Percentiles rank a stretch among this genome's conserved stretches.
Conservation (phyloP, 1,284 basidiomycete genomes). For the Moniliophthora roreri region DNA sequence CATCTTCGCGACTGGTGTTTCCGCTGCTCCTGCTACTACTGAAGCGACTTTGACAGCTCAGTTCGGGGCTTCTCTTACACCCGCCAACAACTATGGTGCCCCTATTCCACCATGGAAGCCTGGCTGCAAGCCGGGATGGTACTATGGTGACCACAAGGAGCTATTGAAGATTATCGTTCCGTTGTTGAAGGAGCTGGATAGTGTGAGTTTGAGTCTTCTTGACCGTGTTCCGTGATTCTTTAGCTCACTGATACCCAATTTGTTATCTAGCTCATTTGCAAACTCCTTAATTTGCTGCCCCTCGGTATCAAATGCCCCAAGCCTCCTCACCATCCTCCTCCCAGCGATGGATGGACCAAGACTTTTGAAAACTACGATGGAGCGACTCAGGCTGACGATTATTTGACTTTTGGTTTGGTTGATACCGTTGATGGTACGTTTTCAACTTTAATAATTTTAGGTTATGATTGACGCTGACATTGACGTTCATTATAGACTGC, state of each 20-base stretch:
- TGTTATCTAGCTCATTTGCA: constrained; percentile 33
- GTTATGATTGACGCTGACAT: neutral
- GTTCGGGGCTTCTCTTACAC: constrained; percentile 26
- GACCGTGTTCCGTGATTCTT: neutral
- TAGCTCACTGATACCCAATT: neutral
- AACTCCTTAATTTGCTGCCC: constrained; percentile 31
- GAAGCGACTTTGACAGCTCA: constrained; percentile 14
- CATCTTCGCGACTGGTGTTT: constrained; percentile 7
- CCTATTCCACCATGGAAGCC: constrained; percentile 36
- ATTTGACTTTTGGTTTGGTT: constrained; percentile 43
- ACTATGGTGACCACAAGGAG: constrained; percentile 30
- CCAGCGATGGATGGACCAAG: constrained; percentile 33
- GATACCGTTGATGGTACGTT: constrained; percentile 39
- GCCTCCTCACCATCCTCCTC: constrained; percentile 22
- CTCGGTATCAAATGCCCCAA: constrained; percentile 34
- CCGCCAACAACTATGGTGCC: constrained; percentile 34
- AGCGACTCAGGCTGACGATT: constrained; percentile 41
- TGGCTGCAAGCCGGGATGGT: constrained; percentile 38
- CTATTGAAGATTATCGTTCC: constrained; percentile 25
- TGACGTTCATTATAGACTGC: constrained; percentile 22
- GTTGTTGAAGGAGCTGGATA: constrained; percentile 30
- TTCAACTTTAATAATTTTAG: neutral
- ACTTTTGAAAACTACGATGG: constrained; percentile 40
- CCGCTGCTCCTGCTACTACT: neutral
- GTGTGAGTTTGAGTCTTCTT: constrained; percentile 24